Percentiles rank a stretch among this genome's conserved stretches.
These are phyloP conservation scores for Globisporangium orthogonon DNA, from an alignment of 352 stramenopile species.

Conservation along the genomic window DNA sequence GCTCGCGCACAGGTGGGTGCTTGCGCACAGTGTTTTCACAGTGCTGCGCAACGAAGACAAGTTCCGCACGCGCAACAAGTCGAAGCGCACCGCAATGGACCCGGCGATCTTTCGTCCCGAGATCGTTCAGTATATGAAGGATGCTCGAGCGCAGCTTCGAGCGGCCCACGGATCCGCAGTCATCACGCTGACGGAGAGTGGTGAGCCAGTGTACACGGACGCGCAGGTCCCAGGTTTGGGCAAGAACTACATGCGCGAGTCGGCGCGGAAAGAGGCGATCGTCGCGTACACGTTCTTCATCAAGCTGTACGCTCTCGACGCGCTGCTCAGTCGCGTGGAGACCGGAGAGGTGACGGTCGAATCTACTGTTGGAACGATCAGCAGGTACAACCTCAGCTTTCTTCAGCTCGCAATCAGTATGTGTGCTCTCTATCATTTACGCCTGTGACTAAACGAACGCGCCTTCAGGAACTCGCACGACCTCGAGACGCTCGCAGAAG, in stretches of 20 bases:
- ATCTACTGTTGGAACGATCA: constrained; percentile 19
- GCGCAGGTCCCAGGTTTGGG: constrained; percentile 59
- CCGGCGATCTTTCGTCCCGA: constrained; percentile 60
- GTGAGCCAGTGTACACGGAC: constrained; percentile 73
- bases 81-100: constrained; percentile 59
- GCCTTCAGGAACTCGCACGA: constrained; percentile 22
- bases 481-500: constrained; percentile 31
- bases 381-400: constrained; percentile 18
- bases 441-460: background rate
- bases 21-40: constrained; percentile 88
- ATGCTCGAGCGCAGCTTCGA: constrained; percentile 30
- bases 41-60: constrained; percentile 88
- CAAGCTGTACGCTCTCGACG: constrained; percentile 64
- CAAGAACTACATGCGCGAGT: constrained; percentile 84
- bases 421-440: background rate
- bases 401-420: background rate
- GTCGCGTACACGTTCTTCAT: constrained; percentile 83
- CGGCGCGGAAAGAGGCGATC: constrained; percentile 45
- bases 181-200: constrained; percentile 21
- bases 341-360: constrained; percentile 23
- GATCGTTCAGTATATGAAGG: constrained; percentile 78
- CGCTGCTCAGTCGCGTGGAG: constrained; percentile 32
- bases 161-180: constrained; percentile 31
- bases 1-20: constrained; percentile 69
- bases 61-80: constrained; percentile 76